Conservation (phyloP, 2,329 filamentous ascomycete genomes). For the Sordariomycetes sp. region DNA sequence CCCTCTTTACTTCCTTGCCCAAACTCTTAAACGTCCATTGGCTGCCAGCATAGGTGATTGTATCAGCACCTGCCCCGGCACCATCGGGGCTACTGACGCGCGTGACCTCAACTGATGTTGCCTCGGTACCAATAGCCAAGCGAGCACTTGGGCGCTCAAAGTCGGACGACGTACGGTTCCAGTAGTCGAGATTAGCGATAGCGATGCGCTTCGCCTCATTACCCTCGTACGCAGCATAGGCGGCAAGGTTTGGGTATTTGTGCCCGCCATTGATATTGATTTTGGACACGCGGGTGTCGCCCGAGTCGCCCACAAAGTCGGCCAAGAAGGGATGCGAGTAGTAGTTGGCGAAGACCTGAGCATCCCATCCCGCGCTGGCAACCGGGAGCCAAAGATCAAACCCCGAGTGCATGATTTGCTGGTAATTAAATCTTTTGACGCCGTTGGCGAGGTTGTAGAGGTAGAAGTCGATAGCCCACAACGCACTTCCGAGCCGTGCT, state of each 20-base stretch:
- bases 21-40: constrained; percentile 25
- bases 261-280: constrained; percentile 11
- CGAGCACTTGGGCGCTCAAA: not conserved
- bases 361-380: constrained; percentile 12
- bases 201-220: constrained; percentile 16
- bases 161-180: constrained; percentile 17
- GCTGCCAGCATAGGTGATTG: constrained; percentile 25
- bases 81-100: constrained; percentile 21
- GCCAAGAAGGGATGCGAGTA: constrained; percentile 26
- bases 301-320: constrained; percentile 22
- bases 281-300: constrained; percentile 10
- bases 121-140: not conserved
- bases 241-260: constrained; percentile 14
- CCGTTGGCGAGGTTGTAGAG: constrained; percentile 23
- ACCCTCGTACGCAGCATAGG: constrained; percentile 20
- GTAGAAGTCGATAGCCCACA: constrained; percentile 27
- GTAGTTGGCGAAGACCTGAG: constrained; percentile 24
- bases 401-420: constrained; percentile 25
- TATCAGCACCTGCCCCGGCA: constrained; percentile 19
- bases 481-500: constrained; percentile 21
- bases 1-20: constrained; percentile 20
- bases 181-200: constrained; percentile 23
- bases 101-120: constrained; percentile 13
- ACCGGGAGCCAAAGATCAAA: constrained; percentile 20
- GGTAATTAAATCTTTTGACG: constrained; percentile 23